Base-by-base conservation (phyloP, 495 filamentous ascomycete genomes). In the Daldinia childiae region DNA sequence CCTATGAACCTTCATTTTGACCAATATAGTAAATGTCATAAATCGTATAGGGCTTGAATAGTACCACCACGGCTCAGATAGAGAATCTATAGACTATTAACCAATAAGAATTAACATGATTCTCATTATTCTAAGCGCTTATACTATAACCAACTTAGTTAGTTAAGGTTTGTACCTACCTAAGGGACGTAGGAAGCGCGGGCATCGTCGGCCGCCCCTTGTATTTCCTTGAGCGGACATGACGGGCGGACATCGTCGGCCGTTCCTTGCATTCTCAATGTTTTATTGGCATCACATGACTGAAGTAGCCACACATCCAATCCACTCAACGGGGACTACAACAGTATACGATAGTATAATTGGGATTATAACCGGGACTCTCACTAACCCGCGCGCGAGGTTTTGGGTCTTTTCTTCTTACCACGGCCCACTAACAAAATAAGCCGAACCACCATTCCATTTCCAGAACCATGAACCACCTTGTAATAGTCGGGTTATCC, bases 141-240 rank as follows among this genome's bases (percentile, higher is more conserved):
- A 21, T 21, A 48, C 43, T 24, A 48, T 48, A 48, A 9, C 24
- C 9, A 48, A 48, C 7, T 48, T 24, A 1, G 19, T 24, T 11
- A 48, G 43, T 1, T 24, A 12, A 9, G 19, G 3, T 48, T 8
- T 48, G 43, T 21, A 48, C 43, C 43, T 21, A 48, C 43, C 43
- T 48, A 8, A 48, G 17, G 8, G 43, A 24, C 19, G 19, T 21
- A 48, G 19, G 19, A 21, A 48, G 43, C 43, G 43, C 43, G 43
- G 43, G 9, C 43, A 48, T 48, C 43, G 19, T 48, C 43, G 43
- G 43, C 43, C 43, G 43, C 43, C 19, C 43, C 43, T 48, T 48
- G 43, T 21, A 24, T 1, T 4, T 19, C 43, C 2, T 4, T 2
- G 17, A 24, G 9, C 43, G 43, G 43, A 9, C 17, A 9, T 48